phyloP scores from a whole-genome alignment of 306 rosid species.

The Quercus wislizeni region DNA sequence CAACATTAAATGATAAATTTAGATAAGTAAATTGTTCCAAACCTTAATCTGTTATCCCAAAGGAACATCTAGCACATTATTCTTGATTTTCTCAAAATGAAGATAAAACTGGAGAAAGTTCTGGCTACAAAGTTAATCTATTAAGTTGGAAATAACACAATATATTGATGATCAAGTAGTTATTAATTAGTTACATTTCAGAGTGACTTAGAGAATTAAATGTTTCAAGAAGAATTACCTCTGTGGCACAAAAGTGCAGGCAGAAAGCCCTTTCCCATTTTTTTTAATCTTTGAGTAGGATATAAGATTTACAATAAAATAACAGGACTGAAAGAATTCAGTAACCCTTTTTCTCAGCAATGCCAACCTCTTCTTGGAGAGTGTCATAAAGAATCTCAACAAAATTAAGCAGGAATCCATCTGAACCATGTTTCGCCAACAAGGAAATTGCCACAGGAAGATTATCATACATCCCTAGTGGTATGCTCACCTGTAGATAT shows the following conservation, averaged over 20 bases:
- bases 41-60: not conserved
- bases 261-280: not conserved
- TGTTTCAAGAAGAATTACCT: not conserved
- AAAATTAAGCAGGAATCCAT: slow-evolving; percentile 68
- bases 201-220: not conserved
- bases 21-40: not conserved
- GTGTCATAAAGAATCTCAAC: slow-evolving; percentile 55
- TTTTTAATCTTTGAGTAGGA: not conserved
- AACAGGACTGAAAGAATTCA: not conserved
- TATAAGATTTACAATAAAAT: not conserved
- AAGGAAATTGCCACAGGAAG: slow-evolving; percentile 79
- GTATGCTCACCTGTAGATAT: slow-evolving; percentile 67
- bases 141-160: not conserved
- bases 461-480: slow-evolving; percentile 56
- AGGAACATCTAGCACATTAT: not conserved
- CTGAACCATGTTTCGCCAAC: slow-evolving; percentile 73
- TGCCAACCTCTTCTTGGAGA: slow-evolving; percentile 38
- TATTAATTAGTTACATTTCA: not conserved
- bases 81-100: not conserved
- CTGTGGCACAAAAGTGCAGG: not conserved
- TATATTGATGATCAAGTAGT: not conserved
- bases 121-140: not conserved
- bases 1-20: not conserved
- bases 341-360: not conserved
- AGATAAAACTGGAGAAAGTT: not conserved